Conservation (phyloP, 441 rosid species). For the Aleurites moluccanus region DNA sequence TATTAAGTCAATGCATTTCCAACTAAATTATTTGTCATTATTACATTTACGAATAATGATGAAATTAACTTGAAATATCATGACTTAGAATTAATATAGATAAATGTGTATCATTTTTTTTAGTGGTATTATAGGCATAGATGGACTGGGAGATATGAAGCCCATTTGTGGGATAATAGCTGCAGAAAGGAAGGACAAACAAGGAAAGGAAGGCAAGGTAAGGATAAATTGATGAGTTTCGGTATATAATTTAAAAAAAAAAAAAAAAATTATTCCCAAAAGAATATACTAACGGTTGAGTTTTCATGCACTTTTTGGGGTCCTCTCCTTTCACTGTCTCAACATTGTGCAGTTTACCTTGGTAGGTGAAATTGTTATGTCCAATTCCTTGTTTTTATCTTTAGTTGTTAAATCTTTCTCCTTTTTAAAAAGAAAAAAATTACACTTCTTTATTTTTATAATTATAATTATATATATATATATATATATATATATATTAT, state of each 20-base stretch:
- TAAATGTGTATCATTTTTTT: neutral
- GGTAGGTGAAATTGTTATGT: constrained; percentile 51
- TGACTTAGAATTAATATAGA: no score
- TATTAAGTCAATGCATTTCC: neutral
- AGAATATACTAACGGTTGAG: constrained; percentile 38
- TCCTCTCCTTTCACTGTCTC: constrained; percentile 13
- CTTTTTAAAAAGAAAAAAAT: no score
- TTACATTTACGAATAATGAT: no score
- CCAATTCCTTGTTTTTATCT: constrained; percentile 3
- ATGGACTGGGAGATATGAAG: constrained; percentile 98
- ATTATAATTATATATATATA: no score
- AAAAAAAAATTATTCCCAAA: neutral
- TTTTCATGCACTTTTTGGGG: constrained; percentile 33
- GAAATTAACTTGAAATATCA: no score
- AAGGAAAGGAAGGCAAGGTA: constrained; percentile 99
- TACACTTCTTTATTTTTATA: no score
- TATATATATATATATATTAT: no score
- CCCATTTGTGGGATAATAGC: constrained; percentile 99
- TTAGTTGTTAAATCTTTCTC: neutral
- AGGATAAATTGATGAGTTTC: constrained; percentile 11
- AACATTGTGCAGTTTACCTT: constrained; percentile 70
- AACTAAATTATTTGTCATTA: no score
- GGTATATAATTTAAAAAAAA: neutral
- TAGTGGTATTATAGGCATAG: constrained; percentile 54
- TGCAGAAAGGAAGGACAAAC: constrained; percentile 97